Evolutionary conservation across 768 basidiomycete genomes (phyloP), one percentile per base, ranked within the genome.

Genomic region (Xerocomellus chrysenteron): DNA sequence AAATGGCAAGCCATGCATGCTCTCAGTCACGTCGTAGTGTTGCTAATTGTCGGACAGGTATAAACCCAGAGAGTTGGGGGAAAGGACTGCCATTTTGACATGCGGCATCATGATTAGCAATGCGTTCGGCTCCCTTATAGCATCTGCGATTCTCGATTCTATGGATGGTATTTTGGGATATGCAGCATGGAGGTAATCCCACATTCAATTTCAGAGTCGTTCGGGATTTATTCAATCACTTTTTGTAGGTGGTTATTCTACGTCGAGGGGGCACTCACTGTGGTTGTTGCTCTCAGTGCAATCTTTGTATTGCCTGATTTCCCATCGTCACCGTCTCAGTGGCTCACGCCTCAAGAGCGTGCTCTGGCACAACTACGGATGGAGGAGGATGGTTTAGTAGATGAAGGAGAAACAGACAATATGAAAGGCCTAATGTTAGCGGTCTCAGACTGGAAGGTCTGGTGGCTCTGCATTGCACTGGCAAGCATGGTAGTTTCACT

Each of bases 71-170:
- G 90, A 92, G 65, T 75, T 92, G 40, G 90, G 87, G 40, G 74
- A 84, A 49, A 77, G 88, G 50, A 87, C 81, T 13, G 86, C 89
- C 6, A 66, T 87, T 46, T 76, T 92, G 32, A 81, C 80, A 40
- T 89, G 88, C 57, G 90, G 91, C 19, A 84, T 80, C 63, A 75
- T 92, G 30, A 84, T 92, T 50, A 85, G 83, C 52, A 94, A 92
- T 75, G 91, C 90, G 0, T 91, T 92, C 66, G 90, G 91, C 4
- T 79, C 88, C 2, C 74, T 93, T 13, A 81, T 93, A 50, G 89
- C 90, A 12, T 87, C 88, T 32, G 86, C 82, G 2, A 88, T 93
- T 50, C 79, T 93, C 17, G 78, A 82, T 60, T 74, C 75, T 13
- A 90, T 92, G 87, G 80, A 90, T 39, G 87, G 85, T 7, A 77